phyloP scores from a whole-genome alignment of 2,329 filamentous ascomycete genomes.

The Aureobasidium sp. region DNA sequence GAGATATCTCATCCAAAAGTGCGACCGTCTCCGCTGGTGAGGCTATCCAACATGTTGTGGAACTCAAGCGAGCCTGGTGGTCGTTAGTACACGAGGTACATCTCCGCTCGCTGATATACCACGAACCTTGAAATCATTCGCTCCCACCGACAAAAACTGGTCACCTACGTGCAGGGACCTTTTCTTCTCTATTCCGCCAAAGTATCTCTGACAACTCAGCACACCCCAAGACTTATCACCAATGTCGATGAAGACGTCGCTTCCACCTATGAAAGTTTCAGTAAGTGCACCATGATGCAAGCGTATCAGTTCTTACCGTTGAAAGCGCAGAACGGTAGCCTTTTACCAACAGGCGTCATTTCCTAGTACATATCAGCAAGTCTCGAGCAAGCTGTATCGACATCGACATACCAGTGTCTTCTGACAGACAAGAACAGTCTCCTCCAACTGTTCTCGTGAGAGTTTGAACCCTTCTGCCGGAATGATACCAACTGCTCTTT shows the following conservation, averaged over 20 bases:
- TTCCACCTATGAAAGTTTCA: slow-evolving; percentile 51
- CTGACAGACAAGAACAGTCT: slow-evolving; percentile 90
- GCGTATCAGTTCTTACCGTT: slow-evolving; percentile 49
- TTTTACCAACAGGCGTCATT: slow-evolving; percentile 58
- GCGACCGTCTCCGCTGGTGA: slow-evolving; percentile 85
- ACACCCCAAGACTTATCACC: slow-evolving; percentile 98
- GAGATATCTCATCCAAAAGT: slow-evolving; percentile 70
- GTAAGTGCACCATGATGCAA: background rate
- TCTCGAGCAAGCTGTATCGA: background rate
- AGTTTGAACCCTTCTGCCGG: slow-evolving; percentile 38
- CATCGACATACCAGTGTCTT: slow-evolving; percentile 55
- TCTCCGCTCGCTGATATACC: too few relatives aligned
- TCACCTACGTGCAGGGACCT: slow-evolving; percentile 90
- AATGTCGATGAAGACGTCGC: slow-evolving; percentile 97
- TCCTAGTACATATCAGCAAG: slow-evolving; percentile 41
- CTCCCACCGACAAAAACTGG: slow-evolving; percentile 89
- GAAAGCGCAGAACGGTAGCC: slow-evolving; percentile 90
- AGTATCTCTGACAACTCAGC: slow-evolving; percentile 82
- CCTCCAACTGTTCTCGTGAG: slow-evolving; percentile 83
- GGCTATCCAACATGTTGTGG: slow-evolving; percentile 92
- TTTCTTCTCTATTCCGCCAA: slow-evolving; percentile 64
- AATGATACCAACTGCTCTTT: slow-evolving; percentile 53
- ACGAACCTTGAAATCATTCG: slow-evolving; percentile 80
- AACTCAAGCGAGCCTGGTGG: slow-evolving; percentile 46
- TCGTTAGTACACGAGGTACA: too few relatives aligned